Base-by-base conservation (phyloP, 139 green algal genomes). In the Chlorella sp. region DNA sequence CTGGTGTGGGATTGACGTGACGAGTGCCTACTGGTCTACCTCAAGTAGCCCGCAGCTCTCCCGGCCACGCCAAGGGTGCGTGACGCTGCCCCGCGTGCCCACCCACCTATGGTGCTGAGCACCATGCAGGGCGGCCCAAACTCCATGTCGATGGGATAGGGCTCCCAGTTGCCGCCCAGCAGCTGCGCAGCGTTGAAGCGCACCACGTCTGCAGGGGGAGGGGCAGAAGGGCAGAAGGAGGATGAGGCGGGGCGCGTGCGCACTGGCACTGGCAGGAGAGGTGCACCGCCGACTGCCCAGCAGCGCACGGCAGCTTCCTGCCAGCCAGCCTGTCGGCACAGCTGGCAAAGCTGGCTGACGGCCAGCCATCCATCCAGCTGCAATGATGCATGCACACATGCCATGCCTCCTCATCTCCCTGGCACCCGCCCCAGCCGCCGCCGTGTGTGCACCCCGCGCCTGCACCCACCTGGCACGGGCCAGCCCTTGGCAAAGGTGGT, bases 121-220 rank as follows among this genome's bases (percentile, higher is more conserved):
- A 96, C 95, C 92, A 99, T 96, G 94, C 97, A 99, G 3, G 98
- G 98, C 28, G 98, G 96, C 82, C 97, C 93, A 91, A 99, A 99
- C 64, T 95, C 92, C 98, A 99, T 99, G 90, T 98, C 94, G 77
- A 99, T 99, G 26, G 98, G 98, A 94, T 99, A 99, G 16, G 98
- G 98, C 84, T 99, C 96, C 98, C 98, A 99, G 83, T 94, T 91
- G 60, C 98, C 98, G 0, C 89, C 92, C 71, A 98, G 90, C 40
- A 95, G 36, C 60, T 92, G 86, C 7, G 82, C 85, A 37, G 93
- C 89, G 16, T 92, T 86, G 87, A 95, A 94, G 60, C 96, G 96
- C 32, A 99, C 98, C 19, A 94, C 90, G 39, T 99, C 98, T 18
- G 98, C 79, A 32, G 12, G 22, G 14, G 68, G 68, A 26, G 22